Evolutionary conservation across 2,329 filamentous ascomycete species (phyloP), one percentile per base, ranked within the genome.

Genomic region (Xylariaceae sp.): DNA sequence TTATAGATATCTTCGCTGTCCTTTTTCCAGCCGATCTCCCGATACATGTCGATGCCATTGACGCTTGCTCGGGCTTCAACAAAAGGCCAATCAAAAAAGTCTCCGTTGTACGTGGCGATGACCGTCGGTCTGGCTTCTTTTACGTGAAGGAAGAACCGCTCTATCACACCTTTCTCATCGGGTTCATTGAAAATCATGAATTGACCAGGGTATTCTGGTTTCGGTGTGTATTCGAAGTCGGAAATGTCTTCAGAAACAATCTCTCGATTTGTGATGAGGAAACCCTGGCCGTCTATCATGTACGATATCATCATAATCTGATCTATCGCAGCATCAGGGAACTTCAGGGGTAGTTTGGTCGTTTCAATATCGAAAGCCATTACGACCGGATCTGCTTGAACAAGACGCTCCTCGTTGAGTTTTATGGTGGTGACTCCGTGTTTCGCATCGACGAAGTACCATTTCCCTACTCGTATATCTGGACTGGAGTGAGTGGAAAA

Each of bases 271-370:
- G 94, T 99, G 71, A 99, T 97, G 34, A 99, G 78, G 63, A 97
- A 99, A 5, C 94, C 94, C 72, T 96, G 92, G 0, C 94, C 95
- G 63, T 99, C 94, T 64, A 99, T 97, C 95, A 99, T 99, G 76
- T 99, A 99, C 31, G 95, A 99, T 69, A 99, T 93, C 94, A 99
- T 99, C 92, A 99, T 99, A 66, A 99, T 88, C 69, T 96, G 93
- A 73, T 99, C 94, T 57, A 96, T 87, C 4, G 91, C 82, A 1
- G 94, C 87, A 67, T 99, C 95, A 22, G 94, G 95, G 63, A 99
- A 99, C 70, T 99, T 99, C 49, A 99, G 77, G 1, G 95, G 94
- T 14, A 94, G 77, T 67, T 99, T 99, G 5, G 90, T 93, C 2
- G 94, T 99, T 73, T 99, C 94, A 66, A 99, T 99, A 84, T 99